Conservation (phyloP, 140 eudicot genomes). For the Ambrosia hybrid region DNA sequence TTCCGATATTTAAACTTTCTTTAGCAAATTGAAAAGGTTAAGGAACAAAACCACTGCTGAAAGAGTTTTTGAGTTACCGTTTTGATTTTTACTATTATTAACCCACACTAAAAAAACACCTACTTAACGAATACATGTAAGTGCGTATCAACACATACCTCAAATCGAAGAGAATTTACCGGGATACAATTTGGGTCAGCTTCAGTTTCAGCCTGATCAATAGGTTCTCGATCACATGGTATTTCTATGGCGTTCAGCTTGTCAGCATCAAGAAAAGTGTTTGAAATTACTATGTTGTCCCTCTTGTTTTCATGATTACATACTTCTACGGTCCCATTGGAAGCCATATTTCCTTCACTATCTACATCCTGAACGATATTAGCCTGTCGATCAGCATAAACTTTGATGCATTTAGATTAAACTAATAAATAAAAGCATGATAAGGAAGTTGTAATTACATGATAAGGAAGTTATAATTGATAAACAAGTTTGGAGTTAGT, state of each 20-base stretch:
- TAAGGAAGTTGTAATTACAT: background rate
- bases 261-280: slow-evolving; percentile 13
- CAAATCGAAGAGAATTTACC: slow-evolving; percentile 68
- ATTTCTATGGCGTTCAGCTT: slow-evolving; percentile 21
- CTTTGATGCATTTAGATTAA: background rate
- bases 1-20: background rate
- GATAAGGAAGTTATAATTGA: background rate
- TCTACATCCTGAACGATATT: slow-evolving; percentile 18
- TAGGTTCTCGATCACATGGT: slow-evolving; percentile 27
- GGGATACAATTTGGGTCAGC: slow-evolving; percentile 34
- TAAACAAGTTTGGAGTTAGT: slow-evolving; percentile 14
- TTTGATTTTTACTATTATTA: background rate
- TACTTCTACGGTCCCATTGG: slow-evolving; percentile 27
- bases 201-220: slow-evolving; percentile 33
- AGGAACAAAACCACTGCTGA: background rate
- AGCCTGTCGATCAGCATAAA: slow-evolving; percentile 31
- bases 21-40: background rate
- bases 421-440: slow-evolving; percentile 4
- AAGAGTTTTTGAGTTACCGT: no score
- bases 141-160: slow-evolving; percentile 43
- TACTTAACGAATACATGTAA: background rate
- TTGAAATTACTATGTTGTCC: slow-evolving; percentile 23
- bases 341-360: slow-evolving; percentile 14
- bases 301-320: slow-evolving; percentile 22
- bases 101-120: background rate